These are phyloP conservation scores for Nematocida ausubeli DNA, from an alignment of 371 early-diverging fungal genomes.

Conservation along the genomic window DNA sequence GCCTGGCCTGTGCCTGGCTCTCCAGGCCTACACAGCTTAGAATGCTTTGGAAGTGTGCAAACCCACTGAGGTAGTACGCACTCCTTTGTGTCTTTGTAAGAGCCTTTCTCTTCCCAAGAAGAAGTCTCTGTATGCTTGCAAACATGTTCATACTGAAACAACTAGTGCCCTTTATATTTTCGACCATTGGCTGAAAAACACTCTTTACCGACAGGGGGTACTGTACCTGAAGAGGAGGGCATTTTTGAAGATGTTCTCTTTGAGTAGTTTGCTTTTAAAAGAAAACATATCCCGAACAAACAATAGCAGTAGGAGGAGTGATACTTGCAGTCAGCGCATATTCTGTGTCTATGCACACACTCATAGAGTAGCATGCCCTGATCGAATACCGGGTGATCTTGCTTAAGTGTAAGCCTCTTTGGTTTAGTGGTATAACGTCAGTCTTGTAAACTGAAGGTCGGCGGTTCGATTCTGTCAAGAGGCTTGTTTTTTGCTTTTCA, in stretches of 20 bases:
- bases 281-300: no score
- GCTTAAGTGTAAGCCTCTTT: conserved; percentile 50
- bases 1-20: not conserved
- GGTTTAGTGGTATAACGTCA: conserved; percentile 63
- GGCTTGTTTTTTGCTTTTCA: conserved; percentile 43
- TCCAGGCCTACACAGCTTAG: not conserved
- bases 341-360: no score
- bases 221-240: no score
- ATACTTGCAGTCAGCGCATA: no score
- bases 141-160: conserved; percentile 39
- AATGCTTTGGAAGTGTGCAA: not conserved
- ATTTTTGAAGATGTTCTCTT: no score
- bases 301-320: no score
- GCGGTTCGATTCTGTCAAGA: conserved; percentile 61
- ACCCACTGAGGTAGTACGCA: not conserved
- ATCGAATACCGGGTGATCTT: not conserved
- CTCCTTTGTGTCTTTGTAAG: not conserved
- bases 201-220: no score
- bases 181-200: no score
- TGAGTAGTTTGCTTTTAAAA: no score
- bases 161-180: not conserved
- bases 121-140: conserved; percentile 7
- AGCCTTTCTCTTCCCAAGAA: not conserved
- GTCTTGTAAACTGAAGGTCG: conserved; percentile 65
- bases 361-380: not conserved